These are phyloP conservation scores for Geoglossum cookeanum DNA, from an alignment of 2,329 filamentous ascomycete genomes.

Conservation along the genomic window DNA sequence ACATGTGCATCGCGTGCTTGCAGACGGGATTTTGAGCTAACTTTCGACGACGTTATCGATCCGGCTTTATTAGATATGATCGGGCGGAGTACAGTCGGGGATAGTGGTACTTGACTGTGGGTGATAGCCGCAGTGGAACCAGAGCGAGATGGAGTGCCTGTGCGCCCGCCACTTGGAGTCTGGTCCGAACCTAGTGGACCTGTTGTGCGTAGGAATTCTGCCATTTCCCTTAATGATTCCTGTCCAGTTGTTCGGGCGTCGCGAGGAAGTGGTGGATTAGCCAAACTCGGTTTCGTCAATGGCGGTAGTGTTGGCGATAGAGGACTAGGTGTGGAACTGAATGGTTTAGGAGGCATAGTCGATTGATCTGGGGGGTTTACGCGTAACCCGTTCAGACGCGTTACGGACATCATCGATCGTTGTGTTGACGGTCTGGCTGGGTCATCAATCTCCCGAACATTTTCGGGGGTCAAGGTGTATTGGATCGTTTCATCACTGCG, in stretches of 20 bases:
- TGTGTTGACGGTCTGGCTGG: neutral
- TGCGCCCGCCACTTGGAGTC: neutral
- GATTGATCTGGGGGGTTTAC: neutral
- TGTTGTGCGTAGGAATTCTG: conserved; percentile 75
- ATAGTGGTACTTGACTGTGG: conserved; percentile 3
- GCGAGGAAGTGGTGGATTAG: conserved; percentile 30
- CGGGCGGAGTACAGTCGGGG: conserved; percentile 11
- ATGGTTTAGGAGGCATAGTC: conserved; percentile 11
- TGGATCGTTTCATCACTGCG: conserved; percentile 67
- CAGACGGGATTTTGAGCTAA: conserved; percentile 26
- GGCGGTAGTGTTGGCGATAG: conserved; percentile 6
- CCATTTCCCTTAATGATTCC: conserved; percentile 64
- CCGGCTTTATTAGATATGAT: conserved; percentile 11
- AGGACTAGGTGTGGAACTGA: conserved; percentile 11
- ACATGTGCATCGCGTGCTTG: conserved; percentile 54
- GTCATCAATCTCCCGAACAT: conserved; percentile 54
- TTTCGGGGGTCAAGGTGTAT: conserved; percentile 63
- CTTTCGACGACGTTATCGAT: conserved; percentile 5
- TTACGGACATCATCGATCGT: neutral
- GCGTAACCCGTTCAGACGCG: neutral
- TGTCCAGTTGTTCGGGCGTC: conserved; percentile 47
- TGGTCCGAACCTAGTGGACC: conserved; percentile 32
- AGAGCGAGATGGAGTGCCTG: neutral
- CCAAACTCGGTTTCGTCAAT: conserved; percentile 12
- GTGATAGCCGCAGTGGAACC: neutral